These are phyloP conservation scores for Thelonectria discophora DNA, from an alignment of 2,329 filamentous ascomycete species.

Conservation along the genomic window DNA sequence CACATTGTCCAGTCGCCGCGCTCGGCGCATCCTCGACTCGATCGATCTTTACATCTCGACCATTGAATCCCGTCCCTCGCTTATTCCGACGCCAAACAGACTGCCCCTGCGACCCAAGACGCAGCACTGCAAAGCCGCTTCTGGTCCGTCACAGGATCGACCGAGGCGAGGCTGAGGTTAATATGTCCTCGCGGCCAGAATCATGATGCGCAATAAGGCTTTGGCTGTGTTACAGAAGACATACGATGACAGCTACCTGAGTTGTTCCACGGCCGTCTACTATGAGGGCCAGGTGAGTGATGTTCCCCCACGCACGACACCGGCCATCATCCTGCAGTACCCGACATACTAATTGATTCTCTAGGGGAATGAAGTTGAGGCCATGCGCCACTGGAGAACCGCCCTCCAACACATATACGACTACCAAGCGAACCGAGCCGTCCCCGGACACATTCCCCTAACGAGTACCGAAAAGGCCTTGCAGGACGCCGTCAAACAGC, in stretches of 20 bases:
- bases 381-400: constrained; percentile 87
- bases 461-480: constrained; percentile 86
- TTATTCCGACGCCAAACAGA: constrained; percentile 15
- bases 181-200: constrained; percentile 44
- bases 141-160: constrained; percentile 16
- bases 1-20: not conserved
- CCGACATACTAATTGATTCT: constrained; percentile 17
- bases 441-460: constrained; percentile 73
- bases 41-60: not conserved
- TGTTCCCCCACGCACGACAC: not conserved
- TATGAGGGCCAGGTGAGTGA: constrained; percentile 84
- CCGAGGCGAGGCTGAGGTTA: constrained; percentile 37
- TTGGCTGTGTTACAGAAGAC: constrained; percentile 90
- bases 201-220: constrained; percentile 63
- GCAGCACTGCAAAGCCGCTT: constrained; percentile 4
- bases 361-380: constrained; percentile 90
- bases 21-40: not conserved
- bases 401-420: constrained; percentile 91
- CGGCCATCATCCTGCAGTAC: not conserved
- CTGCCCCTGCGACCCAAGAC: constrained; percentile 1
- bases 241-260: constrained; percentile 95
- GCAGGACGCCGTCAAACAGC: constrained; percentile 79
- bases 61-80: constrained; percentile 13
- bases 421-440: constrained; percentile 79
- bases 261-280: constrained; percentile 94